A percentile compares a stretch with the other conserved stretches of the same genome.
These are phyloP conservation scores for Eimeria maxima DNA, from an alignment of 169 alveolate species.

Conservation along the genomic window DNA sequence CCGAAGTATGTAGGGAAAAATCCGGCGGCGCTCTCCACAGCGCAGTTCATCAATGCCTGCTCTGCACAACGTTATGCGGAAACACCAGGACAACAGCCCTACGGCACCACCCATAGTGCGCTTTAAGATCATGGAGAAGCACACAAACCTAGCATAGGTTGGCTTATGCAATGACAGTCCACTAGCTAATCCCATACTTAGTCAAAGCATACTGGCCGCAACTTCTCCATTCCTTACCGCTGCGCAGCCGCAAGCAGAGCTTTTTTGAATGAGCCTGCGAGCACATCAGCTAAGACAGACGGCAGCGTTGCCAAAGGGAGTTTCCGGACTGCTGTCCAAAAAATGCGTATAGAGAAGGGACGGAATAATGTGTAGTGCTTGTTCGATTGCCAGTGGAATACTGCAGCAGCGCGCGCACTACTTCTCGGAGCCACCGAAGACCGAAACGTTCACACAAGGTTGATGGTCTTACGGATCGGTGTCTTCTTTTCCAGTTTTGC, in stretches of 20 bases:
- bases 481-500: slow-evolving; percentile 83
- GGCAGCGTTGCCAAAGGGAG: not conserved
- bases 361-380: not conserved
- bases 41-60: slow-evolving; percentile 86
- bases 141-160: not conserved
- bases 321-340: not conserved
- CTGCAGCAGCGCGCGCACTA: not conserved
- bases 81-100: not conserved
- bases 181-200: not conserved
- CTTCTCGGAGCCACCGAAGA: not conserved
- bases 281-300: not conserved
- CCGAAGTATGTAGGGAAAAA: slow-evolving; percentile 88
- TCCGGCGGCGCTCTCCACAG: slow-evolving; percentile 87
- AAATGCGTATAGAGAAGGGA: too few relatives aligned
- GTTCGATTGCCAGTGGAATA: not conserved
- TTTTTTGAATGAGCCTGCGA: slow-evolving; percentile 86
- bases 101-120: not conserved
- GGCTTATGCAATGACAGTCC: not conserved
- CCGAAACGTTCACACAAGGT: not conserved
- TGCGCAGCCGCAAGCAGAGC: slow-evolving; percentile 89
- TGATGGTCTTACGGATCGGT: slow-evolving; percentile 82
- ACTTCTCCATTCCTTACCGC: slow-evolving; percentile 76
- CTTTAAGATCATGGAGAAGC: not conserved
- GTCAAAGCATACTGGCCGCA: not conserved
- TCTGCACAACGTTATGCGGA: slow-evolving; percentile 56